phyloP scores from a whole-genome alignment of 441 rosid genomes.

The Euphorbia schlechtendalii region DNA sequence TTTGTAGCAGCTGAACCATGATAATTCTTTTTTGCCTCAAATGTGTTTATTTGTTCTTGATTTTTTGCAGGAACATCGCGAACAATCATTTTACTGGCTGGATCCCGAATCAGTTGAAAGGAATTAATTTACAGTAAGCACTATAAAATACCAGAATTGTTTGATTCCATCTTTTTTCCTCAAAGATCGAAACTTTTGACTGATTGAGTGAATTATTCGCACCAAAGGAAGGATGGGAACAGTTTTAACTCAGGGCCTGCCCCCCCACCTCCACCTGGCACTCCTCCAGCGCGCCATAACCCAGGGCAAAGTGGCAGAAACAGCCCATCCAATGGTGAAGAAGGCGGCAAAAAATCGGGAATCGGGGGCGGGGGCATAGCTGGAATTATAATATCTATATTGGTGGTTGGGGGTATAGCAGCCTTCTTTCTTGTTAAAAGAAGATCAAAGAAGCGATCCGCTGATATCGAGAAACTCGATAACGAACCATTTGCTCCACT shows the following conservation, averaged over 20 bases:
- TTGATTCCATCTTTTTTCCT: not conserved
- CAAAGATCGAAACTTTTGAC: constrained; percentile 9
- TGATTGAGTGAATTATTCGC: constrained; percentile 16
- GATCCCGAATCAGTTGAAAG: constrained; percentile 72
- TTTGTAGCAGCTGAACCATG: too few relatives aligned
- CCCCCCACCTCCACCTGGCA: constrained; percentile 97
- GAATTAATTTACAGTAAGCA: constrained; percentile 73
- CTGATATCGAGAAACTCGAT: constrained; percentile 72
- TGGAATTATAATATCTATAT: constrained; percentile 76
- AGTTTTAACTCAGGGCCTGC: constrained; percentile 68
- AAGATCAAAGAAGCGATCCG: constrained; percentile 53
- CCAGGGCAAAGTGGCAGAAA: constrained; percentile 38
- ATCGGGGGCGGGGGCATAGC: constrained; percentile 92
- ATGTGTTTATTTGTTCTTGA: constrained; percentile 21
- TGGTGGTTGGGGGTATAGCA: constrained; percentile 62
- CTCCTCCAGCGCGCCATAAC: constrained; percentile 57
- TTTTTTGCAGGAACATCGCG: constrained; percentile 56
- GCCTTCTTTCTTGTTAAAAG: constrained; percentile 74
- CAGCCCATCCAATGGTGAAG: constrained; percentile 34
- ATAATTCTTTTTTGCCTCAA: constrained; percentile 9
- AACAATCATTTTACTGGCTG: constrained; percentile 87
- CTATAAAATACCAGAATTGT: constrained; percentile 9
- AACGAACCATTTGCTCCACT: constrained; percentile 63
- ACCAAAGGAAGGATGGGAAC: constrained; percentile 77
- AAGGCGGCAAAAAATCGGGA: constrained; percentile 61